phyloP scores from a whole-genome alignment of 2,329 filamentous ascomycete species.

The Cordyceps sp. region DNA sequence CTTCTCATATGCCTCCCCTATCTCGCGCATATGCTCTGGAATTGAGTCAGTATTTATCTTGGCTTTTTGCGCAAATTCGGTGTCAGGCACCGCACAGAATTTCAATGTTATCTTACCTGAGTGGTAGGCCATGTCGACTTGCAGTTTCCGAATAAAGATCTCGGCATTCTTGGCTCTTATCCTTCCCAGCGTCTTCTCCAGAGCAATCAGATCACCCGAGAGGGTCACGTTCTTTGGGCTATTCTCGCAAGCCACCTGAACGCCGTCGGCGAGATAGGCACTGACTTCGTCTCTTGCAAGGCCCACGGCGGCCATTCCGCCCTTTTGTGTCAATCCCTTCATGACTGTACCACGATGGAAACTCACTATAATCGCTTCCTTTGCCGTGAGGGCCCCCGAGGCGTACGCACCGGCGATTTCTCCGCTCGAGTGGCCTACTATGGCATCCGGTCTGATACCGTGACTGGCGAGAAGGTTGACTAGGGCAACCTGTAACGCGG shows the following conservation, averaged over 20 bases:
- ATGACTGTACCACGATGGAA: slow-evolving; percentile 16
- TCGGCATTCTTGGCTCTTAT: slow-evolving; percentile 16
- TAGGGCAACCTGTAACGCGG: slow-evolving; percentile 33
- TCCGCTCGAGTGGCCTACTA: slow-evolving; percentile 21
- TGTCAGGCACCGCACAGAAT: too few relatives aligned
- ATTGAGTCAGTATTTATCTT: slow-evolving; percentile 13
- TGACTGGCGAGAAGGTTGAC: slow-evolving; percentile 17
- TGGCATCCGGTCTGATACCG: slow-evolving; percentile 11
- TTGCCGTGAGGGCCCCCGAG: slow-evolving; percentile 9
- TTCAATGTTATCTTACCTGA: slow-evolving; percentile 24
- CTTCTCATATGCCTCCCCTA: slow-evolving; percentile 1
- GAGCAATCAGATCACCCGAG: slow-evolving; percentile 11
- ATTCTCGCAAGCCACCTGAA: slow-evolving; percentile 18
- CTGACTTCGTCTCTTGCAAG: slow-evolving; percentile 8
- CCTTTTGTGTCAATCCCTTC: slow-evolving; percentile 3
- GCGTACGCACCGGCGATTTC: slow-evolving; percentile 23
- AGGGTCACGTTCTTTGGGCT: slow-evolving; percentile 27
- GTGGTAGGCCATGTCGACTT: slow-evolving; percentile 28
- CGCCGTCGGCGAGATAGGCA: slow-evolving; percentile 5
- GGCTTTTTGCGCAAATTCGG: too few relatives aligned
- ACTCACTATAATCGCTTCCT: slow-evolving; percentile 15
- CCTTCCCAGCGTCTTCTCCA: slow-evolving; percentile 5
- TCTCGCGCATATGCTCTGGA: slow-evolving; percentile 3
- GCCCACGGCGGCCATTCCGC: slow-evolving; percentile 16
- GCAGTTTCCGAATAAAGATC: slow-evolving; percentile 23